These are phyloP conservation scores for Trematosphaeria pertusa DNA, from an alignment of 2,329 filamentous ascomycete genomes.

Conservation along the genomic window DNA sequence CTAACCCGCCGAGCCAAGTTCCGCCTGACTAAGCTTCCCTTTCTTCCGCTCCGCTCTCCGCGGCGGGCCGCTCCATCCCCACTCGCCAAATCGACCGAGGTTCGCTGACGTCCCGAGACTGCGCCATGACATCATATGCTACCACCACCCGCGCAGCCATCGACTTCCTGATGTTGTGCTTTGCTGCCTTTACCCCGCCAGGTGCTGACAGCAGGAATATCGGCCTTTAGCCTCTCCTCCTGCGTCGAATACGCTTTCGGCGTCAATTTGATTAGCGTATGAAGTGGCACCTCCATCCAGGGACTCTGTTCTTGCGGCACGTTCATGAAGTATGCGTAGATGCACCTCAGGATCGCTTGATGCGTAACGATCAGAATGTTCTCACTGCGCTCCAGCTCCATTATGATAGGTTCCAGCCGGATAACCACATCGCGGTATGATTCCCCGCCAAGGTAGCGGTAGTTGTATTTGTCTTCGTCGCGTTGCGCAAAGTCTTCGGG, in stretches of 20 bases:
- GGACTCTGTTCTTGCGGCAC: slow-evolving; percentile 90
- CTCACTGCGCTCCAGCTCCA: slow-evolving; percentile 95
- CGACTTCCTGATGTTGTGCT: slow-evolving; percentile 75
- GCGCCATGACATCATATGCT: not conserved
- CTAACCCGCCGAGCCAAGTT: too few relatives aligned
- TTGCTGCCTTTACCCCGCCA: slow-evolving; percentile 94
- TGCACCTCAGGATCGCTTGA: slow-evolving; percentile 94
- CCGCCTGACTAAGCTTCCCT: too few relatives aligned
- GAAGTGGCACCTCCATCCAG: slow-evolving; percentile 98
- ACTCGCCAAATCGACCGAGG: too few relatives aligned
- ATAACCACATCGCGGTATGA: slow-evolving; percentile 97
- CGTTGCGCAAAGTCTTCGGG: slow-evolving; percentile 95
- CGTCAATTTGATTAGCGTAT: slow-evolving; percentile 95
- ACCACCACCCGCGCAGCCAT: slow-evolving; percentile 22
- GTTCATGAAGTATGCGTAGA: slow-evolving; percentile 99
- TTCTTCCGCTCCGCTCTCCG: too few relatives aligned
- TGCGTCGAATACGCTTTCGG: slow-evolving; percentile 93
- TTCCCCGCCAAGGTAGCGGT: slow-evolving; percentile 95
- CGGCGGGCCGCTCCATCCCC: too few relatives aligned
- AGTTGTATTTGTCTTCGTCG: slow-evolving; percentile 99
- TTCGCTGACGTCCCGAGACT: too few relatives aligned
- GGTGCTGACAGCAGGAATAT: slow-evolving; percentile 94
- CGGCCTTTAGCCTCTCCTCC: slow-evolving; percentile 84
- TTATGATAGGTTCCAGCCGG: slow-evolving; percentile 97
- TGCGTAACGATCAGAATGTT: slow-evolving; percentile 98